These are phyloP conservation scores for Lagenidium giganteum DNA, from an alignment of 352 stramenopile species.

Conservation along the genomic window DNA sequence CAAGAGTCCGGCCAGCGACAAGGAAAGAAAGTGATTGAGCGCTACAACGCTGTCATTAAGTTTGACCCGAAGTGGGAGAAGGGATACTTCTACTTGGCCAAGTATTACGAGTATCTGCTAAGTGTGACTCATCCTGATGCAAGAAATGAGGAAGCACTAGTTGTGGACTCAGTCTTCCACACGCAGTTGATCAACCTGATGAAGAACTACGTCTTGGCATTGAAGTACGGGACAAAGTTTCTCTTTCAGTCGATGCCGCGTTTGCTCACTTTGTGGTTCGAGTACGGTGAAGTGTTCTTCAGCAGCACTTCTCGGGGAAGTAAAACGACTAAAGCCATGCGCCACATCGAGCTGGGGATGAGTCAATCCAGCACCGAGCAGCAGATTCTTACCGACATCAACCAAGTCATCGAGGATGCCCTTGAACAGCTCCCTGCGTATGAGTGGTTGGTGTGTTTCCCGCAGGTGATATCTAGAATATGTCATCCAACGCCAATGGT, in stretches of 20 bases:
- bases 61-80: slow-evolving; percentile 91
- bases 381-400: slow-evolving; percentile 49
- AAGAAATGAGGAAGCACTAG: slow-evolving; percentile 29
- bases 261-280: slow-evolving; percentile 95
- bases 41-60: slow-evolving; percentile 90
- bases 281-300: slow-evolving; percentile 82
- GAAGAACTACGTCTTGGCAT: slow-evolving; percentile 85
- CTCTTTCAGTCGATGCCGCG: slow-evolving; percentile 94
- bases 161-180: slow-evolving; percentile 42
- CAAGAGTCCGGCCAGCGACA: slow-evolving; percentile 89
- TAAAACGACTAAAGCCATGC: slow-evolving; percentile 29
- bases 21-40: slow-evolving; percentile 85
- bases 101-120: slow-evolving; percentile 87
- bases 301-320: slow-evolving; percentile 4
- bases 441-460: slow-evolving; percentile 96
- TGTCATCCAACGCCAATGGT: slow-evolving; percentile 80
- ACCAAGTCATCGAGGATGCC: slow-evolving; percentile 37
- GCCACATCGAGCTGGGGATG: slow-evolving; percentile 34
- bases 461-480: slow-evolving; percentile 94
- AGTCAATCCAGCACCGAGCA: slow-evolving; percentile 36
- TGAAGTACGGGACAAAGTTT: slow-evolving; percentile 84
- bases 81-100: slow-evolving; percentile 79
- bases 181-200: slow-evolving; percentile 80
- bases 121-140: slow-evolving; percentile 41
- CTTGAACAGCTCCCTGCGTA: slow-evolving; percentile 51